Percentiles rank a stretch among this genome's conserved stretches.
Evolutionary conservation across 192 early-diverging fungal genomes (phyloP).

Genomic region (Jimgerdemannia lactiflua): DNA sequence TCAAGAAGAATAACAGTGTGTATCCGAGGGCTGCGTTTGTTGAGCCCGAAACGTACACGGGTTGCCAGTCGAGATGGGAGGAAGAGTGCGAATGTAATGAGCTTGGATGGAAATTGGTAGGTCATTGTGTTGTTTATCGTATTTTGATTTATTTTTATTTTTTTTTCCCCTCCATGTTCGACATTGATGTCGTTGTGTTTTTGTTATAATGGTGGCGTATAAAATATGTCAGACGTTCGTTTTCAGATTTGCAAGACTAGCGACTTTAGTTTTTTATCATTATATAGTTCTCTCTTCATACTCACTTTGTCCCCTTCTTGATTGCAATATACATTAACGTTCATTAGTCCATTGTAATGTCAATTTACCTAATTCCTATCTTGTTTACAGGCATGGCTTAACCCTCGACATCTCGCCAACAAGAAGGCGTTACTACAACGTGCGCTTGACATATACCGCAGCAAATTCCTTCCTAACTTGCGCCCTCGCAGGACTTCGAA

Average conservation of each 20-base stretch:
- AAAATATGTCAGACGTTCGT: too few relatives aligned
- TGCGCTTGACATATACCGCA: constrained; percentile 26
- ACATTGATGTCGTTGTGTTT: background rate
- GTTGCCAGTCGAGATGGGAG: background rate
- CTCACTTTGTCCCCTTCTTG: background rate
- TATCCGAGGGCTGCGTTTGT: constrained; percentile 8
- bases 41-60: background rate
- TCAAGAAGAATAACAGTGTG: constrained; percentile 9
- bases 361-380: background rate
- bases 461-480: constrained; percentile 29
- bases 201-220: background rate
- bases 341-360: background rate
- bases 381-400: constrained; percentile 11
- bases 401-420: constrained; percentile 17
- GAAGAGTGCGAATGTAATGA: constrained; percentile 10
- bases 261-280: background rate
- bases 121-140: background rate
- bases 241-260: too few relatives aligned
- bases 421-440: constrained; percentile 9
- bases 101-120: constrained; percentile 32
- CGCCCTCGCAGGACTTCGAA: constrained; percentile 15
- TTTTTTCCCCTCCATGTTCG: too few relatives aligned
- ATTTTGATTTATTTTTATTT: too few relatives aligned
- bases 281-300: background rate
- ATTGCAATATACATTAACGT: background rate